Base-by-base conservation (phyloP, 108 stramenopile genomes). In the Discostella stelligeroides region DNA sequence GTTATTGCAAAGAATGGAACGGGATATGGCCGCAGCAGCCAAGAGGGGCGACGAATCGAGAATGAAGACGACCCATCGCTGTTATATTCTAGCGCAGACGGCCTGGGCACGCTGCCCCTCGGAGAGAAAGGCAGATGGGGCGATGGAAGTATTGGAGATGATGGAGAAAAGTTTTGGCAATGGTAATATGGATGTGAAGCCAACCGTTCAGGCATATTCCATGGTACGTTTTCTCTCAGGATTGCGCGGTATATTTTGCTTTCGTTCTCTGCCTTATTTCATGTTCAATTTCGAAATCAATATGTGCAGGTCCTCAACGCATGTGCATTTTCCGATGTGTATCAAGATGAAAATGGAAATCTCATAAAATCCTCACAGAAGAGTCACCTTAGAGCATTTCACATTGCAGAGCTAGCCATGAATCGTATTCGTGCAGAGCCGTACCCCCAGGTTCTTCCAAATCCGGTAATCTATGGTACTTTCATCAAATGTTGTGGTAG, bases 401-500 rank as follows among this genome's bases (percentile, higher is more conserved):
- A 72, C n/a, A 83, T 90, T 72, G 89, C 89, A 7, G 72, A 75
- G 18, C 27, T 62, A 11, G 58, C 75, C 50, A 64, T 91, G 65
- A 58, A 70, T 45, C 80, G 86, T 30, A 57, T 88, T 29, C n/a
- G 61, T 29, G 63, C 58, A 8, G 38, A 80, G 46, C 55, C 83
- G 7, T 63, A 73, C 18, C 60, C 66, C 9, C 62, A 54, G 0
- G 49, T 77, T 10, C 15, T 38, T 50, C 88, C 88, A 20, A 64
- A 60, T 21, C 76, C 74, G 39, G 61, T 79, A 27, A 80, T 82
- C 8, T 91, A 73, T 53, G 90, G 85, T 17, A 88, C 87, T 54
- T 87, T 86, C 56, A 84, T 91, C 49, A 86, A 91, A 66, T 88
- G 85, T 23, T 87, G 86, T 66, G 83, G 84, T 25, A 81, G 85